Evolutionary conservation across 371 early-diverging fungal species (phyloP).

Genomic region (Synchytrium microbalum): DNA sequence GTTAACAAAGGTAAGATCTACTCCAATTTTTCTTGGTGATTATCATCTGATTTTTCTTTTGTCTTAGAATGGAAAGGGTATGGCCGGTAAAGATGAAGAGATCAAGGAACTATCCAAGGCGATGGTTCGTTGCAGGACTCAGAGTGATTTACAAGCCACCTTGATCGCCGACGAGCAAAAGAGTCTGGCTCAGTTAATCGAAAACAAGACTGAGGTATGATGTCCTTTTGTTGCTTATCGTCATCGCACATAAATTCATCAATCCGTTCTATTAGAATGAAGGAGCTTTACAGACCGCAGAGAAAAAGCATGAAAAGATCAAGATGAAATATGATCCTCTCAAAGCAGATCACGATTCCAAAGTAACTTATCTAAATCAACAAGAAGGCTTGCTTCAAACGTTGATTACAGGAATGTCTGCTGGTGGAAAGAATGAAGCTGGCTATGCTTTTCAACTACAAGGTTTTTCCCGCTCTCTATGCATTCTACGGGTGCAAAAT

Average conservation of each 20-base stretch:
- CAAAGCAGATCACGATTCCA: constrained; percentile 55
- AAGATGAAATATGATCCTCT: constrained; percentile 43
- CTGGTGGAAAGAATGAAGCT: constrained; percentile 77
- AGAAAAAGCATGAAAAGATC: background rate
- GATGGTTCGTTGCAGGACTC: constrained; percentile 69
- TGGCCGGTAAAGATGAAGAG: constrained; percentile 52
- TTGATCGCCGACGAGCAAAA: constrained; percentile 69
- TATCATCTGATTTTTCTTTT: background rate
- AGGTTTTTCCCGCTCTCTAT: constrained; percentile 27
- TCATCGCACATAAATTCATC: background rate
- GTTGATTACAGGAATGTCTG: constrained; percentile 84
- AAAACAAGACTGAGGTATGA: constrained; percentile 21
- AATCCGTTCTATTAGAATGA: background rate
- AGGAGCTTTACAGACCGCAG: background rate
- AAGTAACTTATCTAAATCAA: constrained; percentile 55
- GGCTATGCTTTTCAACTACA: constrained; percentile 91
- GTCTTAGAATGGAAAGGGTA: constrained; percentile 52
- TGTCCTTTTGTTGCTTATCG: background rate
- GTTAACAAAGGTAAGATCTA: constrained; percentile 15
- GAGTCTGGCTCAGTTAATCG: constrained; percentile 10
- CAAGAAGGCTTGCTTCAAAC: constrained; percentile 83
- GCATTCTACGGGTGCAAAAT: constrained; percentile 4
- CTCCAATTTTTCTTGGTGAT: background rate
- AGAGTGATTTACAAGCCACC: constrained; percentile 62
- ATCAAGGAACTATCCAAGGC: constrained; percentile 69